Conservation (phyloP, 805 yeast genomes). For the Saccharomycopsis capsularis region DNA sequence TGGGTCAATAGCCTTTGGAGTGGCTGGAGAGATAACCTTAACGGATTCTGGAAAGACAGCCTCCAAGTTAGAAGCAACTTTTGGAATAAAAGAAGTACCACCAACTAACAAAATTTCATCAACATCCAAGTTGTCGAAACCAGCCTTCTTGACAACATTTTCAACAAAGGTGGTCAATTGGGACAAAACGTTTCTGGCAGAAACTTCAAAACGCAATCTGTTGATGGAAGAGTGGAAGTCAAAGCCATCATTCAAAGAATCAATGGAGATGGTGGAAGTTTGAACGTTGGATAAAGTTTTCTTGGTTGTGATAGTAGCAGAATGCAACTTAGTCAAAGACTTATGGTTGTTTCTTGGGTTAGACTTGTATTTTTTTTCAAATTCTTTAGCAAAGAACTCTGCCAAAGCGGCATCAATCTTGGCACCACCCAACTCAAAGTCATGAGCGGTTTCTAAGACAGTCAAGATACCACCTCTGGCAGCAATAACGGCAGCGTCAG, state of each 20-base stretch:
- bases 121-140: slow-evolving; percentile 74
- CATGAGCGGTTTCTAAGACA: slow-evolving; percentile 77
- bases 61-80: slow-evolving; percentile 69
- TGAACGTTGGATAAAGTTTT: slow-evolving; percentile 88
- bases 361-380: slow-evolving; percentile 76
- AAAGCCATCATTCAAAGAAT: slow-evolving; percentile 86
- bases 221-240: slow-evolving; percentile 91
- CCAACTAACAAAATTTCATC: slow-evolving; percentile 91
- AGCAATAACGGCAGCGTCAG: slow-evolving; percentile 91
- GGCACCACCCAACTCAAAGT: slow-evolving; percentile 80
- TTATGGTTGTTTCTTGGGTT: slow-evolving; percentile 78
- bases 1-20: slow-evolving; percentile 74
- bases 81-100: slow-evolving; percentile 90
- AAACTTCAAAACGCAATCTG: slow-evolving; percentile 88
- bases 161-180: slow-evolving; percentile 75
- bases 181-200: slow-evolving; percentile 69
- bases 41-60: slow-evolving; percentile 73
- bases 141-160: slow-evolving; percentile 70
- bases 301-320: slow-evolving; percentile 77
- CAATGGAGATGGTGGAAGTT: slow-evolving; percentile 86
- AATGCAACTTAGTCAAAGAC: slow-evolving; percentile 80
- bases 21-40: slow-evolving; percentile 62
- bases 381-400: slow-evolving; percentile 86
- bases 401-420: slow-evolving; percentile 72
- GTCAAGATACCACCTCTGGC: slow-evolving; percentile 93